phyloP scores from a whole-genome alignment of 176 grass and related monocot genomes.

The Bolboschoenus planiculmis region DNA sequence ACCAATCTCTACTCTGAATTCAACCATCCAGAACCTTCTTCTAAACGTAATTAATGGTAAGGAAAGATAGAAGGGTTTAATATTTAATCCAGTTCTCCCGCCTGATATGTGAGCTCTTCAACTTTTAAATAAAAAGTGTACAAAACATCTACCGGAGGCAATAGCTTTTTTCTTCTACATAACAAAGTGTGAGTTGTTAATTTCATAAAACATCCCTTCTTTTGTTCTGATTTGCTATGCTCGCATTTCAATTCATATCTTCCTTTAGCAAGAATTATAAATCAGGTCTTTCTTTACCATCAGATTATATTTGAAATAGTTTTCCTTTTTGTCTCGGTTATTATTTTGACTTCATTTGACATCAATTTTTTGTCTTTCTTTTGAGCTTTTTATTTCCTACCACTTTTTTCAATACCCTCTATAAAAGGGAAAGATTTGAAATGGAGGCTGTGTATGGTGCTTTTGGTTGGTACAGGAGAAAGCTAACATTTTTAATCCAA shows the following conservation, averaged over 20 bases:
- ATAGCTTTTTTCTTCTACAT: not conserved
- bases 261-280: not conserved
- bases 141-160: not conserved
- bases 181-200: not conserved
- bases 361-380: not conserved
- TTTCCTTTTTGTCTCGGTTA: not conserved
- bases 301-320: not conserved
- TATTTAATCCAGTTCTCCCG: not conserved
- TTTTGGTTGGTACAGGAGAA: not conserved
- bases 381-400: not conserved
- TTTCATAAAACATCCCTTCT: not conserved
- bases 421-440: not conserved
- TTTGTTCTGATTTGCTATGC: not conserved
- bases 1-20: not conserved
- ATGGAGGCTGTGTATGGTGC: not conserved
- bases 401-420: not conserved
- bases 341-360: not conserved
- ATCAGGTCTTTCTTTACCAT: not conserved
- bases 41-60: not conserved
- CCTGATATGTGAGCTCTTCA: not conserved
- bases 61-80: not conserved
- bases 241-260: not conserved
- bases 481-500: not conserved
- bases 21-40: not conserved
- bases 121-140: not conserved